Conservation (phyloP, 805 yeast genomes). For the Wickerhamomyces hampshirensis region DNA sequence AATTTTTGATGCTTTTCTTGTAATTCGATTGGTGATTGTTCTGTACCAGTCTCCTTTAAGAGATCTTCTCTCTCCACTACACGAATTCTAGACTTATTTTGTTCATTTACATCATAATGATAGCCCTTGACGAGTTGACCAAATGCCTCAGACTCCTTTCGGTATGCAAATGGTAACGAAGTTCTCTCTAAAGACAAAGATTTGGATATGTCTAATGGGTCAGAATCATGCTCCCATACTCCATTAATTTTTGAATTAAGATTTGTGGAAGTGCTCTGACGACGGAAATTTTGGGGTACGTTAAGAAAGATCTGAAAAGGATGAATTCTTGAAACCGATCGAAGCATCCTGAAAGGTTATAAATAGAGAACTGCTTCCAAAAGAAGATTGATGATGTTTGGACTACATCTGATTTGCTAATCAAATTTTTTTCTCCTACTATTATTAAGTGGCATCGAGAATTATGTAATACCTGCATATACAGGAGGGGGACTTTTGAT, state of each 20-base stretch:
- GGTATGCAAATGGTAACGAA: constrained; percentile 29
- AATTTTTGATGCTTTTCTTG: constrained; percentile 27
- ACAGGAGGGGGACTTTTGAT: too few relatives aligned
- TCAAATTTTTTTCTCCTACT: too few relatives aligned
- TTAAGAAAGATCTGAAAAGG: too few relatives aligned
- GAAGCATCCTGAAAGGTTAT: too few relatives aligned
- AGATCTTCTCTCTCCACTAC: constrained; percentile 34
- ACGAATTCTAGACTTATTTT: constrained; percentile 24
- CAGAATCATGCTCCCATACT: constrained; percentile 17
- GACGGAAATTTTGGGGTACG: too few relatives aligned
- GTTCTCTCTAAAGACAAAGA: constrained; percentile 12
- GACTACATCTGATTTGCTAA: constrained; percentile 4
- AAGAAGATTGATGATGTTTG: constrained; percentile 9
- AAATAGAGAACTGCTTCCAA: too few relatives aligned
- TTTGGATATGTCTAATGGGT: constrained; percentile 9
- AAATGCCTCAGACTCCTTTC: constrained; percentile 35
- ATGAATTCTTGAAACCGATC: neutral
- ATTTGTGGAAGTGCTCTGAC: too few relatives aligned
- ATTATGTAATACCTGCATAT: too few relatives aligned
- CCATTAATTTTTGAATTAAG: constrained; percentile 4
- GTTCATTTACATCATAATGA: constrained; percentile 29
- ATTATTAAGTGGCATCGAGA: neutral
- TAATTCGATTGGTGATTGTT: constrained; percentile 3
- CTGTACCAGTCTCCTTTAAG: constrained; percentile 25
- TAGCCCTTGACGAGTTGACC: constrained; percentile 38